These are phyloP conservation scores for Kodamaea suecica DNA, from an alignment of 1,139 yeast species.

Conservation along the genomic window DNA sequence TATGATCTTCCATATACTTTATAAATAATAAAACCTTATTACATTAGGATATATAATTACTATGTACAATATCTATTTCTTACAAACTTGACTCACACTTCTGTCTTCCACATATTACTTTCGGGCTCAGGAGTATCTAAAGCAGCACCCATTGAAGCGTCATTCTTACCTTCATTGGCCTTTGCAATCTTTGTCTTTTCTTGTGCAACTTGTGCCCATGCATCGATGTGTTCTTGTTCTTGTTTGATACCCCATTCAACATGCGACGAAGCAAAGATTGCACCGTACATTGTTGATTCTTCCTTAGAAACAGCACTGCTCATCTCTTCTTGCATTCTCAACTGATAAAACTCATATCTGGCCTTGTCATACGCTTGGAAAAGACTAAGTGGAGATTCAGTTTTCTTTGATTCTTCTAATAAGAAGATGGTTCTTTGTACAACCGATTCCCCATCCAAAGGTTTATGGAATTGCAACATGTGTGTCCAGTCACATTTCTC, in stretches of 20 bases:
- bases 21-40: too few species aligned
- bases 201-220: constrained; percentile 73
- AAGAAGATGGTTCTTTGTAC: constrained; percentile 87
- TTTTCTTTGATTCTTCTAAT: constrained; percentile 37
- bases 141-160: constrained; percentile 24
- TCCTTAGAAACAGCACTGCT: constrained; percentile 73
- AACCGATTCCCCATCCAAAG: constrained; percentile 88
- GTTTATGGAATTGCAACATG: constrained; percentile 67
- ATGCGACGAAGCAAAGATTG: constrained; percentile 60
- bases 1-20: not conserved
- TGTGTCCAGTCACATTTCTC: constrained; percentile 69
- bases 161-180: constrained; percentile 40
- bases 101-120: constrained; percentile 16
- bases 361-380: constrained; percentile 80
- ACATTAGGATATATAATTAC: not conserved
- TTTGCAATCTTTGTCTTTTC: constrained; percentile 50
- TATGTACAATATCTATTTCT: constrained; percentile 1
- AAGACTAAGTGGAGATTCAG: constrained; percentile 36
- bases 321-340: constrained; percentile 82
- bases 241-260: constrained; percentile 65
- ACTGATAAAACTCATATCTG: constrained; percentile 79
- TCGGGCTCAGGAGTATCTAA: constrained; percentile 21
- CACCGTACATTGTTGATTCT: constrained; percentile 84
- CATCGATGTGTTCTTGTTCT: constrained; percentile 69
- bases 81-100: constrained; percentile 1